Base-by-base conservation (phyloP, 805 yeast genomes). In the Zygosaccharomyces bisporus region DNA sequence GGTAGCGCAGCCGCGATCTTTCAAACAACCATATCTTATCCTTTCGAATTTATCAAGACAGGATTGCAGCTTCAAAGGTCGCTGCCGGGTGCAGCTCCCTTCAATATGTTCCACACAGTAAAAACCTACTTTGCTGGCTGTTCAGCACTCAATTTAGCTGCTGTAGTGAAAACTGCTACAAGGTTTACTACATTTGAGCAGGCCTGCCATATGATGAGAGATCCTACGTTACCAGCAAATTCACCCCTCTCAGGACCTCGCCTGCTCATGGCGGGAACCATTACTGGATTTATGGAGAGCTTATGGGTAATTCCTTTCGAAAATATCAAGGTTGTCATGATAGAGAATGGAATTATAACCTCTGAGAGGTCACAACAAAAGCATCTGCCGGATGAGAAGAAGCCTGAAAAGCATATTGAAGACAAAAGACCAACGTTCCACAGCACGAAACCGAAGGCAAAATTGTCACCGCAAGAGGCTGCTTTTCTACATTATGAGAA, bases 281-380 rank as follows among this genome's bases (percentile, higher is more conserved):
- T 87, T 70, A 85, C 95, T 4, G 98, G 95, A 2, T 72, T 84
- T 45, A 68, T 82, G 34, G 98, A 93, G 63, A 81, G 95, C 2
- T 51, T 89, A 25, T 77, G 85, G 74, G 79, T 91, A 17, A 85
- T 93, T 14, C 99, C 98, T 0, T 90, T 91, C 61, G 99, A 91
- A 58, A 86, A 83, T 57, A 72, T 88, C 52, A 88, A 88, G 59
- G 81, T 85, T 2, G 74, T 83, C 6, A 77, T 86, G 86, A 81
- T 88, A 49, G 95, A 87, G 56, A 81, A 83, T 58, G 71, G 81
- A 39, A 54, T 74, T 59, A 57, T 64, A 18, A 54, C 54, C 43
- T 52, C 60, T 44, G 57, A 46, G 53, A 47, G 39, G 10, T 42
- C 29, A 7, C 43, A 24, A 9, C 17, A 19, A 27, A 33, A 17